Evolutionary conservation across 805 yeast genomes (phyloP), one percentile per base, ranked within the genome.

Genomic region (Cyberlindnera meyerae): DNA sequence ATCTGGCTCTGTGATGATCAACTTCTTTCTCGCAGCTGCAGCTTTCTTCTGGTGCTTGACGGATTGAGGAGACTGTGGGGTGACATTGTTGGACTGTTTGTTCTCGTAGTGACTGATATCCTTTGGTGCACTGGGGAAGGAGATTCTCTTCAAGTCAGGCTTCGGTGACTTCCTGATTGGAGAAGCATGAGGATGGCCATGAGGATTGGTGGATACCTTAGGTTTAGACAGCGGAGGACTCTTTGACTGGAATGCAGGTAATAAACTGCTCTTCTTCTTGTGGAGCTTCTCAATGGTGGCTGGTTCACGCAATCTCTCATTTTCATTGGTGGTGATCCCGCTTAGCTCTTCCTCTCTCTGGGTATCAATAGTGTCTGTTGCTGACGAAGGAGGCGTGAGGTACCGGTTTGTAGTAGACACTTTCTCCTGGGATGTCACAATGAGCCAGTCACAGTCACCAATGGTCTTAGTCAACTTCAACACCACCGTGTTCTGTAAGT

Each of bases 381-480:
- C 43, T 20, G 54, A 49, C 3, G 40, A 32, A 24, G 52, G 52
- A 3, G 58, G 57, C 15, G 57, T 52, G 36, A 54, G 33, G 33
- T 54, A 54, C 27, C 55, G 48, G 33, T 54, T 54, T 1, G 39
- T 52, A 1, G 47, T 26, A 7, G 58, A 55, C 11, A 56, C 57
- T 22, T 54, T 50, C 27, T 51, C 57, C 39, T 62, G 62, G 25
- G 60, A 52, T 1, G 63, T 52, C 20, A 63, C 49, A 22, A 63
- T 57, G 30, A 63, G 47, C 66, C 67, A 61, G 34, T 61, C 60
- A 48, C 67, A 60, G 30, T 63, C 65, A 30, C 67, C 69, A 33
- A 63, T 57, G 24, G 58, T 54, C 37, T 56, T 54, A 4, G 63
- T 60, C 21, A 63, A 42, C 42, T 62, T 61, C 36, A 63, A 42